Evolutionary conservation across 164 flowering plant genomes (phyloP).

Genomic region (Platanus orientalis): DNA sequence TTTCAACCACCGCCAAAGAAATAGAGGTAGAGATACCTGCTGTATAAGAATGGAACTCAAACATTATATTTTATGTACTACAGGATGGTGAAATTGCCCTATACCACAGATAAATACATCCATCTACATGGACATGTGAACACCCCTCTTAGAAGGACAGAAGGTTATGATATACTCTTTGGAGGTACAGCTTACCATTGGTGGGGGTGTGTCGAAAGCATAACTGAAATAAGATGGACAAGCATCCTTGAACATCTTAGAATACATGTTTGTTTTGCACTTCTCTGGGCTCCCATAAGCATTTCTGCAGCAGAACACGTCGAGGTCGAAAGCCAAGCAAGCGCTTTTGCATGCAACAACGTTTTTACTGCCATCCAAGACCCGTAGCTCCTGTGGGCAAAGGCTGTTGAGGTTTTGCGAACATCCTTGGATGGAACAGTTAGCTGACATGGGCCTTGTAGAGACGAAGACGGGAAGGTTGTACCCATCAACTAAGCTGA

Average conservation of each 20-base stretch:
- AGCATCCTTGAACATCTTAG: slow-evolving; percentile 69
- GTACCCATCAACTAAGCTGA: not conserved
- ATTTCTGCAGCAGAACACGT: slow-evolving; percentile 70
- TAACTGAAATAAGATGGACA: slow-evolving; percentile 74
- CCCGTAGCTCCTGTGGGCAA: slow-evolving; percentile 62
- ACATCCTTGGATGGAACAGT: slow-evolving; percentile 59
- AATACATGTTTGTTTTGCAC: slow-evolving; percentile 61
- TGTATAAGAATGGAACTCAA: too few species aligned
- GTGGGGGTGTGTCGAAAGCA: slow-evolving; percentile 62
- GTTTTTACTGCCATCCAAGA: slow-evolving; percentile 28
- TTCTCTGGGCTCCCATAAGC: slow-evolving; percentile 58
- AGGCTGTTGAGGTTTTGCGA: slow-evolving; percentile 32
- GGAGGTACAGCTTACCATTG: slow-evolving; percentile 47
- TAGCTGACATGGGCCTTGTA: slow-evolving; percentile 10
- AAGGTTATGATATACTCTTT: slow-evolving; percentile 59
- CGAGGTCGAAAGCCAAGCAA: slow-evolving; percentile 66
- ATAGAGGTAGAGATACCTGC: too few species aligned
- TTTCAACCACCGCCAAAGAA: too few species aligned
- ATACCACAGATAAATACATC: too few species aligned
- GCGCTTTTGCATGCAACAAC: slow-evolving; percentile 88
- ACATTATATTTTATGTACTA: too few species aligned
- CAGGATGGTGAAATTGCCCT: too few species aligned
- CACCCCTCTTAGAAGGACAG: slow-evolving; percentile 65
- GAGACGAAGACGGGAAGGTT: too few species aligned
- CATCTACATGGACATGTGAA: slow-evolving; percentile 14